phyloP scores from a whole-genome alignment of 306 rosid species.

The Psophocarpus tetragonolobus region DNA sequence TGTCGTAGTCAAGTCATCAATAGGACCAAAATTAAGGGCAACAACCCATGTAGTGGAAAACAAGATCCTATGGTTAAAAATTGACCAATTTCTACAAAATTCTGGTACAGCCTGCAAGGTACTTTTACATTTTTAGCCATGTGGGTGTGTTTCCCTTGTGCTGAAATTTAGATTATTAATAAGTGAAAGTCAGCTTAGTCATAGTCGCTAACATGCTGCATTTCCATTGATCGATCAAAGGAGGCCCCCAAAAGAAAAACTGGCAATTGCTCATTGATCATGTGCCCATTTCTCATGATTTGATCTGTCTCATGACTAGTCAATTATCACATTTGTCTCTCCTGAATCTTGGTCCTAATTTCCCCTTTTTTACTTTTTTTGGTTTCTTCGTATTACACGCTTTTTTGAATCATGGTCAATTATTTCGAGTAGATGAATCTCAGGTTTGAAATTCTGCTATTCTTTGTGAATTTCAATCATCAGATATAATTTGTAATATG shows the following conservation, averaged over 20 bases:
- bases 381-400: neutral
- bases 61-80: slow-evolving; percentile 43
- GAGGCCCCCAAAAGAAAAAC: slow-evolving; percentile 28
- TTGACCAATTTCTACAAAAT: slow-evolving; percentile 44
- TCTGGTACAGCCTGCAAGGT: neutral
- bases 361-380: neutral
- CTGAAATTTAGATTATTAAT: slow-evolving; percentile 24
- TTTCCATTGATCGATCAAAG: neutral
- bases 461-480: neutral
- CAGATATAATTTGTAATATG: neutral
- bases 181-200: slow-evolving; percentile 13
- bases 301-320: slow-evolving; percentile 41
- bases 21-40: slow-evolving; percentile 36
- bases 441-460: neutral
- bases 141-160: slow-evolving; percentile 57
- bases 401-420: neutral
- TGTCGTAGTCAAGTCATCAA: slow-evolving; percentile 27
- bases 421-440: neutral
- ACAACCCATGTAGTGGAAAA: slow-evolving; percentile 50
- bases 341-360: slow-evolving; percentile 34
- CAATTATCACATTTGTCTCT: slow-evolving; percentile 27
- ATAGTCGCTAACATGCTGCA: neutral
- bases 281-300: slow-evolving; percentile 38
- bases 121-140: slow-evolving; percentile 44
- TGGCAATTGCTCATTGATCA: slow-evolving; percentile 28